Evolutionary conservation across 495 filamentous ascomycete species (phyloP).

Genomic region (Oleoguttula mirabilis): DNA sequence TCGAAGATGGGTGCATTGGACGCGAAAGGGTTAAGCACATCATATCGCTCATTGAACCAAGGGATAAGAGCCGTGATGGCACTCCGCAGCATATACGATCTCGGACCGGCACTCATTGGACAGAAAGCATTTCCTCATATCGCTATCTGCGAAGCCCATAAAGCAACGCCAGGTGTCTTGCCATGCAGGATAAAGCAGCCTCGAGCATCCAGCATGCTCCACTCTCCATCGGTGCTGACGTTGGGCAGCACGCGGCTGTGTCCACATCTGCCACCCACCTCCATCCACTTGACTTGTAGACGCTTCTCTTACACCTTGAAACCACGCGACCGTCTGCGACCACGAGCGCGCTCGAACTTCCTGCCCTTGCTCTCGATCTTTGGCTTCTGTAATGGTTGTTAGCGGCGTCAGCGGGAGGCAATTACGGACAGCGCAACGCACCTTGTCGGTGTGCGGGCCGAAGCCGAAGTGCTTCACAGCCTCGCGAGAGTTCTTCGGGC

Average conservation of each 20-base stretch:
- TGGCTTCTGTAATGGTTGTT: constrained; percentile 56
- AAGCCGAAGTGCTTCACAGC: constrained; percentile 98
- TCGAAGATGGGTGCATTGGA: too few relatives aligned
- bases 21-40: too few relatives aligned
- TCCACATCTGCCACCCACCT: not conserved
- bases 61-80: too few relatives aligned
- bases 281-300: not conserved
- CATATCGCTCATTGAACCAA: too few relatives aligned
- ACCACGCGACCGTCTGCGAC: constrained; percentile 85
- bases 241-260: not conserved
- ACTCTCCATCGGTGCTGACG: not conserved
- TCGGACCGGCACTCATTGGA: too few relatives aligned
- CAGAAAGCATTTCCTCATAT: constrained; percentile 1
- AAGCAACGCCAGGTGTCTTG: not conserved
- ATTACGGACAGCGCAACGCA: too few relatives aligned
- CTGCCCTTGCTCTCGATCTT: constrained; percentile 95
- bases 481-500: constrained; percentile 93
- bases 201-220: not conserved
- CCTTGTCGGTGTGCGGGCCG: constrained; percentile 94
- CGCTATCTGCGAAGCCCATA: not conserved
- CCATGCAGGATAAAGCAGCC: constrained; percentile 1
- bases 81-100: too few relatives aligned
- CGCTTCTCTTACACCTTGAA: constrained; percentile 79
- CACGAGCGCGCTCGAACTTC: constrained; percentile 98
- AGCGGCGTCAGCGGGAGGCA: too few relatives aligned